These are phyloP conservation scores for Aspergillus amoenus DNA, from an alignment of 2,329 filamentous ascomycete species.

Conservation along the genomic window DNA sequence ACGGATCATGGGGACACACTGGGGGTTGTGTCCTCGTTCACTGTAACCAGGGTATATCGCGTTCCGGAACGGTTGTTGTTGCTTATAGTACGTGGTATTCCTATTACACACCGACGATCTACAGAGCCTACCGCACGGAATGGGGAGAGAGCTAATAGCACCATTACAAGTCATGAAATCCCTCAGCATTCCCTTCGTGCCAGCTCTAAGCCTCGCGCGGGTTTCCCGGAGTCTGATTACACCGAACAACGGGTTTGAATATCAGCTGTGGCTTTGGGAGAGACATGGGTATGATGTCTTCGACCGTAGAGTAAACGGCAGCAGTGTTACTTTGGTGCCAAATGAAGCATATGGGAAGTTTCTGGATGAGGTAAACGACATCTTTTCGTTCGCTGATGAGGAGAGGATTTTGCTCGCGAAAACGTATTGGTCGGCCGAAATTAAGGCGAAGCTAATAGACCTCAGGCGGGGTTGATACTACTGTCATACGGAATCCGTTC, in stretches of 20 bases:
- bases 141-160: not conserved
- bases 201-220: not conserved
- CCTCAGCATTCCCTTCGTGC: not conserved
- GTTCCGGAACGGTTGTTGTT: constrained; percentile 5
- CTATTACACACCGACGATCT: not conserved
- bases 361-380: not conserved
- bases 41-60: constrained; percentile 5
- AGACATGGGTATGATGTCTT: not conserved
- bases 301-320: not conserved
- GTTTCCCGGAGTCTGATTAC: not conserved
- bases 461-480: no score
- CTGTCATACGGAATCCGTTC: no score
- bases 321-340: no score
- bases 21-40: constrained; percentile 4
- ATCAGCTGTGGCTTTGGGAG: constrained; percentile 5
- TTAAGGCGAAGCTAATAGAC: no score
- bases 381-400: not conserved
- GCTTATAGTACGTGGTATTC: constrained; percentile 2
- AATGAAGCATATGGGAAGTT: not conserved
- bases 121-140: not conserved
- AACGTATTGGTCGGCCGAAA: not conserved
- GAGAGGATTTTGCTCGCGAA: not conserved
- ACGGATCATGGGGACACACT: not conserved
- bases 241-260: constrained; percentile 8
- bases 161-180: not conserved